Conservation (phyloP, 2,329 filamentous ascomycete genomes). For the Thelonectria rubi region DNA sequence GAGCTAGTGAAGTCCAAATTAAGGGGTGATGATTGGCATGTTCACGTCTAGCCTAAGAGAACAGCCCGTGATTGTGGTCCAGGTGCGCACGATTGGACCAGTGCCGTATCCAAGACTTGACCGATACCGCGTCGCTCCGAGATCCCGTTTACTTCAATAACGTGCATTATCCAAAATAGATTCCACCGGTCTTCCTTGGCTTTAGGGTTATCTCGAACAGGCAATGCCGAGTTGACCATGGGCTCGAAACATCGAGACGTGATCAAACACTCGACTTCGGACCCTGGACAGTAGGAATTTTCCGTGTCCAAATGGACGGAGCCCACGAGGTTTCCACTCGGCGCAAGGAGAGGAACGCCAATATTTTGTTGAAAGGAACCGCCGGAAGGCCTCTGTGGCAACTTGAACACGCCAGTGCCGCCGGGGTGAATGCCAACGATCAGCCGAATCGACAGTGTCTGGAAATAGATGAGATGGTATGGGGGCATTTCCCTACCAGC, state of each 20-base stretch:
- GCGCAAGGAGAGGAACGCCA: conserved; percentile 1
- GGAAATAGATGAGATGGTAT: conserved; percentile 10
- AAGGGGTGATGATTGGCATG: not conserved
- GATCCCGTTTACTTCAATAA: conserved; percentile 1
- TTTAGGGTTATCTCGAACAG: not conserved
- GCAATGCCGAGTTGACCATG: conserved; percentile 6
- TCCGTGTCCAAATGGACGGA: conserved; percentile 15
- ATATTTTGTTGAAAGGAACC: not conserved
- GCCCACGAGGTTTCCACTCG: conserved; percentile 7
- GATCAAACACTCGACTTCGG: conserved; percentile 19
- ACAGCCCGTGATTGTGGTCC: conserved; percentile 2
- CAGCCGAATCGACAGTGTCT: conserved; percentile 4
- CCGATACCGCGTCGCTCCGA: conserved; percentile 17
- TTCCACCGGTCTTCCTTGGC: not conserved
- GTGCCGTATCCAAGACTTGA: conserved; percentile 7
- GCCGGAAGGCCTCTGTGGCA: not conserved
- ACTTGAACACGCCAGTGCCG: not conserved
- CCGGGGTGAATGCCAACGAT: not conserved
- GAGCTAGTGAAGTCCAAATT: not conserved
- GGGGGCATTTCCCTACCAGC: not conserved
- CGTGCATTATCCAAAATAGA: conserved; percentile 17
- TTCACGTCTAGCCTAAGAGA: not conserved
- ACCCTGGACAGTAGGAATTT: conserved; percentile 1
- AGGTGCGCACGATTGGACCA: not conserved
- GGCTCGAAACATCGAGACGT: conserved; percentile 15